A percentile compares a stretch with the other conserved stretches of the same genome.
Conservation (phyloP, 176 grass and related monocot species). For the Hyparrhenia diplandra region DNA sequence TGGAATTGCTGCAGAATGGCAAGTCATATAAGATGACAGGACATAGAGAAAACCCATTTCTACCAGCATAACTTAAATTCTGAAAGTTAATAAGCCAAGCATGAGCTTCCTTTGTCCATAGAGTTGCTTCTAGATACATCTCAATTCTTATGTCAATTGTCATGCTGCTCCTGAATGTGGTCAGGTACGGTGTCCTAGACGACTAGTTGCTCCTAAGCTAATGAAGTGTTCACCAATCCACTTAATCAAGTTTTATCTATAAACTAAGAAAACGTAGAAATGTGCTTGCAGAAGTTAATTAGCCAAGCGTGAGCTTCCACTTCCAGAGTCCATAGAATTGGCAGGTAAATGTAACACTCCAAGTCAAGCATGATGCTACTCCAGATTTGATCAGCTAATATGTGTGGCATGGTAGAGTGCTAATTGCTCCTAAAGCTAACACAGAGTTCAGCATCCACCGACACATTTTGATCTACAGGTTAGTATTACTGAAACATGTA, state of each 20-base stretch:
- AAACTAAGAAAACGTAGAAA: not conserved
- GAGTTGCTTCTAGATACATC: not conserved
- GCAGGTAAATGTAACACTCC: not conserved
- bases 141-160: not conserved
- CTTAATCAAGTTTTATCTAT: not conserved
- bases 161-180: not conserved
- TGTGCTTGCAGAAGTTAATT: not conserved
- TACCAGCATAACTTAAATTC: not conserved
- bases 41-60: not conserved
- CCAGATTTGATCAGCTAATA: not conserved
- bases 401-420: not conserved
- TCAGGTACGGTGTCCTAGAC: not conserved
- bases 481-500: not conserved
- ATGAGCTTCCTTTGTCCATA: not conserved
- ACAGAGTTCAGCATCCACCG: not conserved
- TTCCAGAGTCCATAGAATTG: not conserved
- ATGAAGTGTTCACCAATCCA: not conserved
- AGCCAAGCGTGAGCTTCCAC: not conserved
- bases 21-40: not conserved
- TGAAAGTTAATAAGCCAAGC: not conserved
- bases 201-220: not conserved
- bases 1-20: constrained; percentile 73
- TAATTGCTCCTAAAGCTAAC: not conserved
- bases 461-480: not conserved
- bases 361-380: not conserved